Conservation (phyloP, 345 rosid genomes). For the Microcos paniculata region DNA sequence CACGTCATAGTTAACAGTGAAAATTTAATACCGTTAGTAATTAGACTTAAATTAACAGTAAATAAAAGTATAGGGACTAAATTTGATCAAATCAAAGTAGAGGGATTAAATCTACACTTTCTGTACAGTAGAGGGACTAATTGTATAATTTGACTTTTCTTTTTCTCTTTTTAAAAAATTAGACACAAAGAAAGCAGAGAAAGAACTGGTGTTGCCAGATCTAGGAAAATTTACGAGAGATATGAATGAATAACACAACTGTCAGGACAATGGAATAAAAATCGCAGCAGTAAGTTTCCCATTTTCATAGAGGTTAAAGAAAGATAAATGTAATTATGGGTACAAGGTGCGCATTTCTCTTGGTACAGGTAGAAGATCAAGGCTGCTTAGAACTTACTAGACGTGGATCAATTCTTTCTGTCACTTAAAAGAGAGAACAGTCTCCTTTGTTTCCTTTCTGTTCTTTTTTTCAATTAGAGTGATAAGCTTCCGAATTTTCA, state of each 20-base stretch:
- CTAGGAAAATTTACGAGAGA: background rate
- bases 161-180: background rate
- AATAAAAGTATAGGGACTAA: too few species aligned
- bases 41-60: too few species aligned
- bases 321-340: background rate
- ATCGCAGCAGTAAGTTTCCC: background rate
- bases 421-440: too few species aligned
- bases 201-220: background rate
- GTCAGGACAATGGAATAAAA: background rate
- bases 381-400: background rate
- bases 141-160: too few species aligned
- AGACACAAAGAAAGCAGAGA: background rate
- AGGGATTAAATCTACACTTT: too few species aligned
- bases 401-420: too few species aligned
- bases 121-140: too few species aligned
- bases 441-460: background rate
- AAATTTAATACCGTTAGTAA: too few species aligned
- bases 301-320: background rate
- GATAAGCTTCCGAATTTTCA: slow-evolving; percentile 89
- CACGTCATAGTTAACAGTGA: too few species aligned
- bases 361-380: background rate
- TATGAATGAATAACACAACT: background rate
- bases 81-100: too few species aligned
- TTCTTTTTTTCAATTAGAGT: slow-evolving; percentile 27
- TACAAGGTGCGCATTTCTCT: background rate